Percentiles rank a stretch among this genome's conserved stretches.
These are phyloP conservation scores for Blastobotrys capitulatus DNA, from an alignment of 1,139 yeast genomes.

Conservation along the genomic window DNA sequence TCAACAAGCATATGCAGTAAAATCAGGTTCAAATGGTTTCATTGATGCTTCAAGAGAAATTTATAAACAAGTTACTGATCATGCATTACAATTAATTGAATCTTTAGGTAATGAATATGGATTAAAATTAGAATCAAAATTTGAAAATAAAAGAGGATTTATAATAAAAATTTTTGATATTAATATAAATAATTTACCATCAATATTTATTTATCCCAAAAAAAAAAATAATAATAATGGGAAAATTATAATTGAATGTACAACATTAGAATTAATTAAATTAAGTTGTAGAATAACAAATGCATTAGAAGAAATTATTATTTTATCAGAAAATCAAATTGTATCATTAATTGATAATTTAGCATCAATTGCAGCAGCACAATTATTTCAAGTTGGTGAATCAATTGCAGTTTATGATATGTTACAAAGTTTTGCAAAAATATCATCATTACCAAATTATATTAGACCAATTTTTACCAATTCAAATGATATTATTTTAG, in stretches of 20 bases:
- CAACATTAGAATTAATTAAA: slow-evolving; percentile 2
- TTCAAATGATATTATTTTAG: slow-evolving; percentile 30
- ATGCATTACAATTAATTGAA: neutral
- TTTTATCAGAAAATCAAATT: slow-evolving; percentile 1
- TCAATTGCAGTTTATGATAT: slow-evolving; percentile 50
- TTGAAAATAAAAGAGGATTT: slow-evolving; percentile 4
- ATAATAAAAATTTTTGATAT: neutral
- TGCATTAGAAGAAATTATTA: slow-evolving; percentile 1
- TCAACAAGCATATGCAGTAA: slow-evolving; percentile 5
- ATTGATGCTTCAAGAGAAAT: slow-evolving; percentile 5
- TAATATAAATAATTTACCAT: neutral
- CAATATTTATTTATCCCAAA: neutral
- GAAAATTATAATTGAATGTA: neutral
- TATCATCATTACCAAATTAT: slow-evolving; percentile 46
- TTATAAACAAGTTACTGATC: slow-evolving; percentile 5
- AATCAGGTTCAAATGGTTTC: slow-evolving; percentile 4
- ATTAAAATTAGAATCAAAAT: neutral
- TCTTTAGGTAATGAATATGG: neutral
- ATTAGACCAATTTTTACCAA: slow-evolving; percentile 49
- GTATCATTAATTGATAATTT: slow-evolving; percentile 51
- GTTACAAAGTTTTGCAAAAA: slow-evolving; percentile 68
- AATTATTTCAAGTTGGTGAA: slow-evolving; percentile 46
- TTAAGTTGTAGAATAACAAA: neutral
- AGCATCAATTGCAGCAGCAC: slow-evolving; percentile 34
- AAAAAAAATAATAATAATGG: neutral